phyloP scores from a whole-genome alignment of 805 yeast species.

The Kuraishia borneana region DNA sequence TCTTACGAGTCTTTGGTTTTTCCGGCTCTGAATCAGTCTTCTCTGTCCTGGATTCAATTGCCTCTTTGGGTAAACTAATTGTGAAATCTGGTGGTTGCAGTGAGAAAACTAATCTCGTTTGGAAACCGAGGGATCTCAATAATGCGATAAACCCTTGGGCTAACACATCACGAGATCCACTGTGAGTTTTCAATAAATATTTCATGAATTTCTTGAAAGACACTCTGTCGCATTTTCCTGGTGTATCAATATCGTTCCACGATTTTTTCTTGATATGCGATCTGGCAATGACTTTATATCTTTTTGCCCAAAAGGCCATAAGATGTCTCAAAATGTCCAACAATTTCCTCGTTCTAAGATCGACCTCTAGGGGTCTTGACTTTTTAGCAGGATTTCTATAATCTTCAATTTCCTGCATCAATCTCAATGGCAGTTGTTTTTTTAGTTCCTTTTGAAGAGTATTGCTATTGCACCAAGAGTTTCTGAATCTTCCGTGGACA shows the following conservation, averaged over 20 bases:
- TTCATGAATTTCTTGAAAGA: slow-evolving; percentile 28
- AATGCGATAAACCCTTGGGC: slow-evolving; percentile 84
- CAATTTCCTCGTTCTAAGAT: slow-evolving; percentile 50
- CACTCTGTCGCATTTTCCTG: slow-evolving; percentile 15
- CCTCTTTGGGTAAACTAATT: slow-evolving; percentile 14
- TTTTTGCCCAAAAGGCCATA: slow-evolving; percentile 48
- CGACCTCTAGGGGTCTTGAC: slow-evolving; percentile 7
- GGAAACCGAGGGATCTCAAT: slow-evolving; percentile 57
- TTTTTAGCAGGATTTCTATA: slow-evolving; percentile 6
- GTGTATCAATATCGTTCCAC: slow-evolving; percentile 34
- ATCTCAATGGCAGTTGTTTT: slow-evolving; percentile 33
- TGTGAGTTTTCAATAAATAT: slow-evolving; percentile 26
- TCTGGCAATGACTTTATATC: slow-evolving; percentile 35
- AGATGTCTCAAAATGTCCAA: slow-evolving; percentile 68
- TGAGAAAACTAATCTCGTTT: slow-evolving; percentile 69
- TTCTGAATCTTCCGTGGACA: slow-evolving; percentile 57
- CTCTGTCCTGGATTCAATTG: slow-evolving; percentile 7
- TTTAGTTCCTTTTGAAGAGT: slow-evolving; percentile 28
- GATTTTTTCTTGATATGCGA: slow-evolving; percentile 25
- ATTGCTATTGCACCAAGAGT: slow-evolving; percentile 58
- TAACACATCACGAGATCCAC: slow-evolving; percentile 69
- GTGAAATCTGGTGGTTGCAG: slow-evolving; percentile 88
- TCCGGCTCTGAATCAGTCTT: slow-evolving; percentile 3
- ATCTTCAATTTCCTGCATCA: slow-evolving; percentile 31
- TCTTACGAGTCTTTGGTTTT: slow-evolving; percentile 3